Evolutionary conservation across 1,284 basidiomycete genomes (phyloP), one percentile per base, ranked within the genome.

Genomic region (Phlebopus sp.): DNA sequence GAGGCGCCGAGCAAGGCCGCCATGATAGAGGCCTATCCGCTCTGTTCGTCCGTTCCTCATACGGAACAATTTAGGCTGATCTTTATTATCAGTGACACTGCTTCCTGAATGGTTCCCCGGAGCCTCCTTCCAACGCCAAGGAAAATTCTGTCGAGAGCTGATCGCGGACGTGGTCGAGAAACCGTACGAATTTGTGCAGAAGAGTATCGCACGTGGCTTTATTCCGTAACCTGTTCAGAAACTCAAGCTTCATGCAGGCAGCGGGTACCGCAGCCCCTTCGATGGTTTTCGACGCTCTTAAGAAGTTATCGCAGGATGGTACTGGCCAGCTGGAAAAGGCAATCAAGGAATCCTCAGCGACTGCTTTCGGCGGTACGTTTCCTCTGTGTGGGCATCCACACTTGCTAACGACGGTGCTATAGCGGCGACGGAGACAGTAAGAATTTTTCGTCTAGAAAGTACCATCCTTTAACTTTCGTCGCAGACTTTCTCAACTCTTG

Each of bases 401-500:
- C 47, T 11, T 35, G 8, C n/a, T 19, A 30, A 30, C n/a, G 15
- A 6, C 13, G 3, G 29, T 13, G 39, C 3, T 13, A 15, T 11
- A 51, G 49, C 49, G 36, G 47, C 37, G 9, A 32, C 47, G 2
- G 49, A 49, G 25, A 49, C 49, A 18, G 49, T 51, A 21, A 49
- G 49, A 7, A 10, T 11, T 13, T 18, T 8, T 13, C n/a, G 10
- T 42, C 32, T 8, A 5, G 15, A 15, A 19, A 11, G 8, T 2
- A 32, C 8, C 7, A 37, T 30, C 13, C 15, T 13, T 31, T 38
- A 19, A 31, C 17, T 29, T 64, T 67, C 15, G 66, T 63, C 34
- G 53, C 65, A 29, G 60, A 65, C 23, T 42, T 60, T 17, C 66
- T 60, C 40, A 64, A 69, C 46, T 63, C 55, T 47, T 58, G 58